Evolutionary conservation across 768 basidiomycete species (phyloP), one percentile per base, ranked within the genome.

Genomic region (Mycena epipterygia): DNA sequence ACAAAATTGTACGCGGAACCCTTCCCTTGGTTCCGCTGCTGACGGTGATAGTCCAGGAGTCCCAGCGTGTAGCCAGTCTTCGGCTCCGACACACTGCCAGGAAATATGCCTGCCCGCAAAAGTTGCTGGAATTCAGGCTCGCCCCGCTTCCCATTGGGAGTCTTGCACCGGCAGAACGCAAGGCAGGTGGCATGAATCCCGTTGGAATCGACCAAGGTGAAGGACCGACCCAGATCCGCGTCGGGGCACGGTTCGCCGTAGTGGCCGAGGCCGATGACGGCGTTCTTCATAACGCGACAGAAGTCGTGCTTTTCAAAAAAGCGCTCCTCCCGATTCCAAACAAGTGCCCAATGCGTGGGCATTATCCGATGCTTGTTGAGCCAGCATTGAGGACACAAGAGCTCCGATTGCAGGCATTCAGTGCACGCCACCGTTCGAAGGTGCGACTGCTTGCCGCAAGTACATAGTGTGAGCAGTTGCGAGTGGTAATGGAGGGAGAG

Each of bases 181-280:
- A 71, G 46, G 23, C 48, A 33, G 35, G 64, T 70, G 53, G 69
- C 56, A 55, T 70, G 69, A 29, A 70, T 65, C 19, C 69, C 69
- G 37, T 70, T 70, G n/a, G 39, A 16, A 33, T 70, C 68, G 9
- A 70, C 63, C 19, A 70, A 27, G 2, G 69, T 65, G 41, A 65
- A 65, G 23, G 46, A 16, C 2, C 33, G 57, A 6, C 37, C 48
- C 9, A 35, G 14, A 14, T 42, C 27, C 3, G 58, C 67, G n/a
- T n/a, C n/a, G n/a, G n/a, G n/a, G n/a, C n/a, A n/a, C n/a, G n/a
- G n/a, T n/a, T n/a, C n/a, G n/a, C n/a, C n/a, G n/a, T n/a, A n/a
- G n/a, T n/a, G n/a, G n/a, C n/a, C n/a, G n/a, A n/a, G n/a, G n/a
- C n/a, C n/a, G n/a, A n/a, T n/a, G n/a, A n/a, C n/a, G n/a, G n/a